Percentiles rank a stretch among this genome's conserved stretches.
phyloP scores from a whole-genome alignment of 768 basidiomycete genomes.

The Pulveroboletus sp. region DNA sequence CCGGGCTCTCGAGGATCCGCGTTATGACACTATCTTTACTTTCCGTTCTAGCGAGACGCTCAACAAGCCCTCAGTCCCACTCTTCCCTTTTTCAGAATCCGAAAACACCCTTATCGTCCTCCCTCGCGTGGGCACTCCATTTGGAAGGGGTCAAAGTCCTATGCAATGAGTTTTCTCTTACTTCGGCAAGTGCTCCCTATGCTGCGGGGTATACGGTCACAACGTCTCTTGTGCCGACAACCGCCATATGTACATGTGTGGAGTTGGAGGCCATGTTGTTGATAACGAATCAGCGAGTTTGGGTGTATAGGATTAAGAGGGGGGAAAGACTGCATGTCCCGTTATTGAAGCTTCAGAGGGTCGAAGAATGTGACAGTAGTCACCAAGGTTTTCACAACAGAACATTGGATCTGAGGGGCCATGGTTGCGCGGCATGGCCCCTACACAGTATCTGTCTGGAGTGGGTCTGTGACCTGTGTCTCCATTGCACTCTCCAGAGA shows the following conservation, averaged over 20 bases:
- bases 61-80: constrained; percentile 4
- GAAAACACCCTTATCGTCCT: constrained; percentile 24
- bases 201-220: neutral
- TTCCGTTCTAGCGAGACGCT: constrained; percentile 49
- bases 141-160: constrained; percentile 33
- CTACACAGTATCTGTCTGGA: constrained; percentile 52
- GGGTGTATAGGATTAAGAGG: constrained; percentile 52
- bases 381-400: constrained; percentile 66
- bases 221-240: constrained; percentile 28
- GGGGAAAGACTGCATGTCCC: constrained; percentile 44
- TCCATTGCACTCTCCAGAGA: constrained; percentile 24
- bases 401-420: constrained; percentile 39
- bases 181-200: constrained; percentile 43
- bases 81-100: constrained; percentile 1
- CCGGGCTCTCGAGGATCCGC: constrained; percentile 37
- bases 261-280: constrained; percentile 46
- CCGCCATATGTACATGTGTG: constrained; percentile 50
- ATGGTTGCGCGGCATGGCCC: constrained; percentile 58
- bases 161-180: constrained; percentile 42
- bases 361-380: constrained; percentile 54
- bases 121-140: constrained; percentile 34
- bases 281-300: constrained; percentile 45
- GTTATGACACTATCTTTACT: constrained; percentile 58
- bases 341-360: constrained; percentile 63
- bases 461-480: constrained; percentile 30